Evolutionary conservation across 2,329 filamentous ascomycete species (phyloP), one percentile per base, ranked within the genome.

Genomic region (Ascosphaera apis): DNA sequence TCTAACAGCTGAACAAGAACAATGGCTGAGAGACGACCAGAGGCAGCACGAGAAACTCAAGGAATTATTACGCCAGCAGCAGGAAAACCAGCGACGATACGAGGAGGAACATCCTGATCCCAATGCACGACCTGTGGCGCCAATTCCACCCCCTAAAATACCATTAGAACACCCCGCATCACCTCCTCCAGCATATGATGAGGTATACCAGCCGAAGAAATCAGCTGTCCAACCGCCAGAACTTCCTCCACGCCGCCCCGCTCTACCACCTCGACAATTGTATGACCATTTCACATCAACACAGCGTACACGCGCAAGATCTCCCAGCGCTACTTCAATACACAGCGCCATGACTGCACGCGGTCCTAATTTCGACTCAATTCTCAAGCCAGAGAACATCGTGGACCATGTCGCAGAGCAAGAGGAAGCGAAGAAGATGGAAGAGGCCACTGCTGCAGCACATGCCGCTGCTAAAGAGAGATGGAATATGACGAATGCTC

Each of bases 241-340:
- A 3, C 15, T 13, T 19, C 15, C 18, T n/a, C 21, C n/a, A 31
- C 32, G 27, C 16, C 31, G n/a, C 15, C 33, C 39, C n/a, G 25
- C 5, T n/a, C 33, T 40, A n/a, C 31, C 35, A 2, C 34, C 28
- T 34, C 36, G 36, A 17, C 38, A 41, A 9, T 9, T 41, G 21
- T 11, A 25, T 25, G 5, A 25, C 11, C 6, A 25, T 11, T 25
- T 11, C 6, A 6, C 21, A 11, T 11, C 5, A 25, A 25, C 21
- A 25, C 21, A 25, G 6, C 21, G 11, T 11, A 5, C 21, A 11
- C 21, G 21, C 5, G 5, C 21, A 6, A 25, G 11, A 25, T 25
- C 21, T 25, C 21, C 21, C 21, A 5, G 21, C 21, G 21, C 6
- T 11, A 6, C 11, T 5, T 25, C 21, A 25, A 25, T 25, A 11